Conservation (phyloP, 768 basidiomycete species). For the Fistulinella prunicolor region DNA sequence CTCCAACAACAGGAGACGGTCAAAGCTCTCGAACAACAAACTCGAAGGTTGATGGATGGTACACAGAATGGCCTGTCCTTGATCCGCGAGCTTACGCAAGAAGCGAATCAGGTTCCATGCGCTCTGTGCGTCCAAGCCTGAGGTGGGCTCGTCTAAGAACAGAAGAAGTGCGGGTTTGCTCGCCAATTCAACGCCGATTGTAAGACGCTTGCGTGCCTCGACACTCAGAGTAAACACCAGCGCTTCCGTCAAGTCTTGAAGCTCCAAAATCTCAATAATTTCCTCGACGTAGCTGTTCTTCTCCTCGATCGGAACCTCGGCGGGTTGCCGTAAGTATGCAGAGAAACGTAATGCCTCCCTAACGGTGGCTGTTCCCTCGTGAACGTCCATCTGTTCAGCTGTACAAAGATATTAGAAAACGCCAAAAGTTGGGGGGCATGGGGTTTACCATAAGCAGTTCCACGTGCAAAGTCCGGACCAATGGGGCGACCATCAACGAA, state of each 20-base stretch:
- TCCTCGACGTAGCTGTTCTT: constrained; percentile 81
- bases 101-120: constrained; percentile 84
- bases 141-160: constrained; percentile 46
- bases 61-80: constrained; percentile 87
- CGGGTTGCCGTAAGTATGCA: constrained; percentile 79
- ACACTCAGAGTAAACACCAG: constrained; percentile 67
- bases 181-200: constrained; percentile 89
- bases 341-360: constrained; percentile 85
- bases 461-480: constrained; percentile 55
- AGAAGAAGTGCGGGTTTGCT: constrained; percentile 49
- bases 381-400: constrained; percentile 85
- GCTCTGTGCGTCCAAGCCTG: constrained; percentile 58
- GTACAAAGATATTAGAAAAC: constrained; percentile 23
- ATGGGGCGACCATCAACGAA: constrained; percentile 65
- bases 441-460: constrained; percentile 70
- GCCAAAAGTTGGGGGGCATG: constrained; percentile 17
- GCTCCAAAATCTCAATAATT: constrained; percentile 78
- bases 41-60: constrained; percentile 90
- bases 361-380: constrained; percentile 79
- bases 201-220: constrained; percentile 79
- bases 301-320: constrained; percentile 60
- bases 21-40: constrained; percentile 84
- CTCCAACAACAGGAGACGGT: constrained; percentile 64
- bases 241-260: constrained; percentile 82
- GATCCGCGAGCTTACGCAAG: constrained; percentile 76